These are phyloP conservation scores for Skeletonema marinoi DNA, from an alignment of 108 stramenopile species.

Conservation along the genomic window DNA sequence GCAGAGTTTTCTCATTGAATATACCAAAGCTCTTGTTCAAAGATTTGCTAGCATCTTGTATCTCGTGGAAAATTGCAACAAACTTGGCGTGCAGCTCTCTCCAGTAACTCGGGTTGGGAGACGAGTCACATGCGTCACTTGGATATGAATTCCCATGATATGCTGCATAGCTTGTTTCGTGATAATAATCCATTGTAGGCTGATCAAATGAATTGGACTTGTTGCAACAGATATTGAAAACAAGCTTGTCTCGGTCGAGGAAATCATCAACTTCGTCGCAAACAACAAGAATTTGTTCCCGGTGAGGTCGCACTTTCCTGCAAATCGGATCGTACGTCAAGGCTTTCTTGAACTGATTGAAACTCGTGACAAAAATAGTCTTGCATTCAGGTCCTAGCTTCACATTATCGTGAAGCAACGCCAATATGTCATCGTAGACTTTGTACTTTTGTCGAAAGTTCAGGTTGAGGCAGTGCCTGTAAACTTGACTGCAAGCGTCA, in stretches of 20 bases:
- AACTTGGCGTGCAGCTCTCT: constrained; percentile 45
- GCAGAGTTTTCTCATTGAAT: constrained; percentile 62
- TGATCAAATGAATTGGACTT: constrained; percentile 51
- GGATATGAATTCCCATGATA: constrained; percentile 35
- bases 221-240: constrained; percentile 66
- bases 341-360: constrained; percentile 65
- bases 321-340: constrained; percentile 60
- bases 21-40: constrained; percentile 62
- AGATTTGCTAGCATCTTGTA: constrained; percentile 61
- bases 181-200: constrained; percentile 39
- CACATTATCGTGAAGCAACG: constrained; percentile 43
- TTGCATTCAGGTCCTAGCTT: constrained; percentile 28
- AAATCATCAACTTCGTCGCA: constrained; percentile 64
- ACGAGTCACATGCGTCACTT: constrained; percentile 21
- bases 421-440: constrained; percentile 57
- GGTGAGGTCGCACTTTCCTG: constrained; percentile 50
- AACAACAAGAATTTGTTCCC: constrained; percentile 54
- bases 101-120: constrained; percentile 53
- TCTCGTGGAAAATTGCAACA: constrained; percentile 48
- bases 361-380: constrained; percentile 57
- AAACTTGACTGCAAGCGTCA: constrained; percentile 55
- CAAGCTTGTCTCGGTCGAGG: constrained; percentile 58
- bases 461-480: constrained; percentile 53
- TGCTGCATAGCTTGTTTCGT: constrained; percentile 43
- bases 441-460: constrained; percentile 58